Base-by-base conservation (phyloP, 2,329 filamentous ascomycete genomes). In the Nakataea oryzae region DNA sequence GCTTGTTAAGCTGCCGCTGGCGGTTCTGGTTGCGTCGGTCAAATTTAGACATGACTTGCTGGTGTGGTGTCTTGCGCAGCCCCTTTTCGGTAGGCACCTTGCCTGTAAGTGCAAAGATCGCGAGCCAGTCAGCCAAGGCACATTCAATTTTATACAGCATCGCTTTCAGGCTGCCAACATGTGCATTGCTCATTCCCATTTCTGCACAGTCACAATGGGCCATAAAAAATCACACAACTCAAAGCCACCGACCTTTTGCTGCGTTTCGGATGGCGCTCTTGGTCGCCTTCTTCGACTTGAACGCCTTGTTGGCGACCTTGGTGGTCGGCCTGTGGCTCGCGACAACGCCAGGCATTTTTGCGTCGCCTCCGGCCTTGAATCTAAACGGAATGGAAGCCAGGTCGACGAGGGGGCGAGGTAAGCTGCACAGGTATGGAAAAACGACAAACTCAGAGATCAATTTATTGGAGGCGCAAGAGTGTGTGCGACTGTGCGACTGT, bases 1-100 rank as follows among this genome's bases (percentile, higher is more conserved):
- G 86, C 76, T 97, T 97, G 68, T 86, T 81, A 65, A 89, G 79
- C 70, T 93, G 90, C 74, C 88, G 87, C 79, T 99, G 95, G 75
- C 93, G 93, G 68, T 91, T 90, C 79, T 96, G 91, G 75, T 99
- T 97, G 69, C 91, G 87, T 64, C 95, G 89, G 75, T 96, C 92
- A 74, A 99, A 84, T 77, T 97, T 99, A 63, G 92, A 96, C 90
- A 97, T 93, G 77, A 97, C 86, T 78, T 96, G 91, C 74, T 99
- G 95, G 74, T 96, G 91, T 62, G 91, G 91, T 21, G 93, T 96
- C 75, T 91, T 96, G 71, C 93, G 86, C 54, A 57, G 54, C 14
- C 60, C 60, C 69, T 82, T 85, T 71, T 96, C 90, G 70, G 85
- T 78, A 62, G 81, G 87, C 59, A 93, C 83, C 75, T 95, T 95